A percentile compares a stretch with the other conserved stretches of the same genome.
Evolutionary conservation across 495 filamentous ascomycete species (phyloP).

Genomic region (Lineolata rhizophorae): DNA sequence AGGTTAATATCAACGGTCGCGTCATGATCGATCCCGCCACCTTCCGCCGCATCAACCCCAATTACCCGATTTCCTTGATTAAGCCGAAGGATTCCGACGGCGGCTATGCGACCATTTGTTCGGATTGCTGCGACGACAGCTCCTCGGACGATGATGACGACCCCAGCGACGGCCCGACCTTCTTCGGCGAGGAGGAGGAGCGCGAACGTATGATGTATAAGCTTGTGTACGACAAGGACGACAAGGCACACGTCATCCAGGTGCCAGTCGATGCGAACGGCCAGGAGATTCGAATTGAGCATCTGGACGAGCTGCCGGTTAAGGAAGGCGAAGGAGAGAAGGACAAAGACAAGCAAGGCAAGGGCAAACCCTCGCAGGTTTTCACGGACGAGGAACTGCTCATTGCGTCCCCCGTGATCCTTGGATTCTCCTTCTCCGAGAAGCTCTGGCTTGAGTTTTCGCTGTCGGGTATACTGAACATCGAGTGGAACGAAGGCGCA

Average conservation of each 20-base stretch:
- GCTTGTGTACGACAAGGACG: conserved; percentile 39
- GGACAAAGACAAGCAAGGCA: too few species aligned
- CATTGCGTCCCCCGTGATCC: conserved; percentile 70
- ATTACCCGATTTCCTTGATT: conserved; percentile 64
- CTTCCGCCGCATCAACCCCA: conserved; percentile 71
- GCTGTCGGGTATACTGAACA: conserved; percentile 62
- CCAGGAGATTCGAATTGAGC: conserved; percentile 40
- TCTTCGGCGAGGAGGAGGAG: conserved; percentile 22
- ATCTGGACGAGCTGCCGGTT: conserved; percentile 30
- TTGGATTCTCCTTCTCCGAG: conserved; percentile 83
- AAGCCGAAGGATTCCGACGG: conserved; percentile 49
- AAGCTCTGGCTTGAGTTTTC: conserved; percentile 87
- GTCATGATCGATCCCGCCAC: conserved; percentile 83
- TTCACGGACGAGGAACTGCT: conserved; percentile 77
- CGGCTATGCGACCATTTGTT: too few species aligned
- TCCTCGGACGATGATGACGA: conserved; percentile 32
- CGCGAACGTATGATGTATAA: conserved; percentile 36
- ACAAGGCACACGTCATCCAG: conserved; percentile 33
- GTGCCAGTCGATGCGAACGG: conserved; percentile 39
- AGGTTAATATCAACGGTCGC: conserved; percentile 76
- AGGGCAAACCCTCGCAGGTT: conserved; percentile 19
- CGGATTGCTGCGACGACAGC: too few species aligned
- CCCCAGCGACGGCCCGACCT: conserved; percentile 12
- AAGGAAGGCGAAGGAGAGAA: conserved; percentile 17
- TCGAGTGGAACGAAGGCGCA: conserved; percentile 62